These are phyloP conservation scores for Hypoxylon sp. DNA, from an alignment of 2,329 filamentous ascomycete species.

Conservation along the genomic window DNA sequence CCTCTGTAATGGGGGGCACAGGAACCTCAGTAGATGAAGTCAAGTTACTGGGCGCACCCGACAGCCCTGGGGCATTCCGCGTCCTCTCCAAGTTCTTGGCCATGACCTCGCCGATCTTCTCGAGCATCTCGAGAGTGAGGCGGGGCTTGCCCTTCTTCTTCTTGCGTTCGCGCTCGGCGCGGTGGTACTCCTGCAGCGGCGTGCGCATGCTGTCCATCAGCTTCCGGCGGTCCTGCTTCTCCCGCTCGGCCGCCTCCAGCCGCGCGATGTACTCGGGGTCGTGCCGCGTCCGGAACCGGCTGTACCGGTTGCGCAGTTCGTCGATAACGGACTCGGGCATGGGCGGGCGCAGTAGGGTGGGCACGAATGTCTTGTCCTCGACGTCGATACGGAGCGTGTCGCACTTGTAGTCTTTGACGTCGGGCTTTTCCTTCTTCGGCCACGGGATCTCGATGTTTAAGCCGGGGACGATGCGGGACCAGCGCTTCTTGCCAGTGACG, in stretches of 20 bases:
- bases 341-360: conserved; percentile 80
- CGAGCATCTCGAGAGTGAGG: conserved; percentile 69
- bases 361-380: conserved; percentile 79
- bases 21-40: conserved; percentile 1
- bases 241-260: conserved; percentile 70
- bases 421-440: conserved; percentile 68
- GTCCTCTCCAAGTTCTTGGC: conserved; percentile 62
- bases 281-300: conserved; percentile 83
- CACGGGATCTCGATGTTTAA: conserved; percentile 81
- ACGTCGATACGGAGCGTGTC: conserved; percentile 84
- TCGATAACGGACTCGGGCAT: conserved; percentile 84
- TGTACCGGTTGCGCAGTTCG: conserved; percentile 87
- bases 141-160: conserved; percentile 66
- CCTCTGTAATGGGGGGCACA: conserved; percentile 5
- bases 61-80: conserved; percentile 54
- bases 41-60: conserved; percentile 40
- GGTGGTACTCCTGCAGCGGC: conserved; percentile 70
- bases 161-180: conserved; percentile 63
- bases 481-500: conserved; percentile 60
- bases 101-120: conserved; percentile 72
- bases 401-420: conserved; percentile 64
- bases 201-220: conserved; percentile 58
- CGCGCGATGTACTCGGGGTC: conserved; percentile 76
- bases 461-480: conserved; percentile 73
- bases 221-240: conserved; percentile 56